Evolutionary conservation across 768 basidiomycete species (phyloP).

Genomic region (Mycena galopus): DNA sequence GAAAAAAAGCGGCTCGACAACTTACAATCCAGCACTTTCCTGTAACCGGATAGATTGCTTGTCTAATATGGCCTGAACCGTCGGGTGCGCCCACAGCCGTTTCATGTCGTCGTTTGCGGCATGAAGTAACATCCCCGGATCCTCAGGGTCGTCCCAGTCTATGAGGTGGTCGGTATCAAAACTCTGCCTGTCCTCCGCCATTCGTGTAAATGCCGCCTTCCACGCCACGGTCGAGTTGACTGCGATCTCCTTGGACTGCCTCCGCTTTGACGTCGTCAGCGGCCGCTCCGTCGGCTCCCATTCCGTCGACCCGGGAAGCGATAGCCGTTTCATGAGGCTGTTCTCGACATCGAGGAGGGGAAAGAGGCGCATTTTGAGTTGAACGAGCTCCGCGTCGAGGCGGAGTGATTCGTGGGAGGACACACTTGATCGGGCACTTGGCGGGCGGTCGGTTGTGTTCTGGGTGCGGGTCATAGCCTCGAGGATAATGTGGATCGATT

Average conservation of each 20-base stretch:
- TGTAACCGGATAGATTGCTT: slow-evolving; percentile 69
- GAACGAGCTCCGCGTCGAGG: slow-evolving; percentile 66
- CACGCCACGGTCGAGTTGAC: slow-evolving; percentile 68
- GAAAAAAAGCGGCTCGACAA: slow-evolving; percentile 45
- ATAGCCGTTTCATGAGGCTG: slow-evolving; percentile 71
- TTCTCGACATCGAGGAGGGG: slow-evolving; percentile 81
- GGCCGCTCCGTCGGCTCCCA: slow-evolving; percentile 54
- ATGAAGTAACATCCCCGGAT: slow-evolving; percentile 72
- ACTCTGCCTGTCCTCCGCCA: slow-evolving; percentile 58
- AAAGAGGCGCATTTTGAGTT: slow-evolving; percentile 75
- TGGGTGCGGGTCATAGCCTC: slow-evolving; percentile 59
- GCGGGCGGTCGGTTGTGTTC: slow-evolving; percentile 33
- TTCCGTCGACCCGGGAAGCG: slow-evolving; percentile 64
- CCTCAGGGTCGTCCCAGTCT: slow-evolving; percentile 69
- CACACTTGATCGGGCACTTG: slow-evolving; percentile 38
- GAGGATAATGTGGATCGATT: slow-evolving; percentile 69
- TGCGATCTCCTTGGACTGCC: slow-evolving; percentile 58
- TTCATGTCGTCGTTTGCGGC: slow-evolving; percentile 80
- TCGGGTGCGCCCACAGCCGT: slow-evolving; percentile 75
- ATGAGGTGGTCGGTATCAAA: slow-evolving; percentile 59
- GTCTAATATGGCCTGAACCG: slow-evolving; percentile 65
- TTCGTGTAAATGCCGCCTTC: slow-evolving; percentile 64
- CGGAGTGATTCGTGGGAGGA: slow-evolving; percentile 30
- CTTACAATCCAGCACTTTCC: slow-evolving; percentile 83
- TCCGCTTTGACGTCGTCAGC: slow-evolving; percentile 40